Percentiles rank a stretch among this genome's conserved stretches.
phyloP scores from a whole-genome alignment of 176 grass and related monocot species.

The Oryza punctata region DNA sequence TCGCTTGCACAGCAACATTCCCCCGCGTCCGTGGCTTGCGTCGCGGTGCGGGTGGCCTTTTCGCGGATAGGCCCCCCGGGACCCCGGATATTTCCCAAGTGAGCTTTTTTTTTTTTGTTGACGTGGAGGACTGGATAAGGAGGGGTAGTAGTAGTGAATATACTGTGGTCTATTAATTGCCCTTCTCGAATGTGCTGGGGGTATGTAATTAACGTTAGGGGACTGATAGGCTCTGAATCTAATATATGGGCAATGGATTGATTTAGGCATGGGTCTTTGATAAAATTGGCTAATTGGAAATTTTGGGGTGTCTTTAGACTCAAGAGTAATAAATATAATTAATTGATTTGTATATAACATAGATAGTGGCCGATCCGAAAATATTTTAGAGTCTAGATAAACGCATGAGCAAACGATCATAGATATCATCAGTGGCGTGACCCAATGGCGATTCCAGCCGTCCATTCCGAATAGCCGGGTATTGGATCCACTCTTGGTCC shows the following conservation, averaged over 20 bases:
- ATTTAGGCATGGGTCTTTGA: neutral
- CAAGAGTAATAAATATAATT: neutral
- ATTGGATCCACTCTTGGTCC: too few species aligned
- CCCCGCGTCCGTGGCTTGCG: neutral
- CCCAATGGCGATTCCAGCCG: too few species aligned
- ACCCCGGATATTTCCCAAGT: neutral
- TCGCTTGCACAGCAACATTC: conserved; percentile 36
- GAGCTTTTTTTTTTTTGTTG: neutral
- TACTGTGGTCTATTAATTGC: neutral
- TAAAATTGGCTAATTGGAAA: neutral
- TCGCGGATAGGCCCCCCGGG: neutral
- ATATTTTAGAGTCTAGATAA: too few species aligned
- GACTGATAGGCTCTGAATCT: neutral
- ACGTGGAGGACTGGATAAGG: conserved; percentile 4
- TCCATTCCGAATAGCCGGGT: accelerated
- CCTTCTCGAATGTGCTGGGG: neutral
- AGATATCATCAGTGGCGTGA: too few species aligned
- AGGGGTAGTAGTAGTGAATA: neutral
- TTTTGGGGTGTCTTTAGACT: neutral
- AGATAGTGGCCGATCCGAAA: accelerated
- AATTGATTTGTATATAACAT: too few species aligned
- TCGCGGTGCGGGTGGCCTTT: neutral
- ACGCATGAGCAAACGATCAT: too few species aligned
- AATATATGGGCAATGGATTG: neutral
- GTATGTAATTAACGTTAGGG: neutral